A percentile compares a stretch with the other conserved stretches of the same genome.
phyloP scores from a whole-genome alignment of 106 monocot species.

The Posidonia australis region DNA sequence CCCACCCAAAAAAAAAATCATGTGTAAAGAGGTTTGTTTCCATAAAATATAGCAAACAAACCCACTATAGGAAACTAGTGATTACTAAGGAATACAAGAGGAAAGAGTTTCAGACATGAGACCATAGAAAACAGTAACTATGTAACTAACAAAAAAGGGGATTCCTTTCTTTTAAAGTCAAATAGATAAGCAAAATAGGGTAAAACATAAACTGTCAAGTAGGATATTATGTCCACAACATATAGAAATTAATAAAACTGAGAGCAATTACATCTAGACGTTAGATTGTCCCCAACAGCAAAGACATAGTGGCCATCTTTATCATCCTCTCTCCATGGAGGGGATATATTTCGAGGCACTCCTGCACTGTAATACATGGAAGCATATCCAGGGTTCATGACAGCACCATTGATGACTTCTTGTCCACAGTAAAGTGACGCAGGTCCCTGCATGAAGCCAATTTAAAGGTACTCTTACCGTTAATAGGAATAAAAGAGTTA shows the following conservation, averaged over 20 bases:
- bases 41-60: too few relatives aligned
- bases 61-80: too few relatives aligned
- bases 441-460: constrained; percentile 4
- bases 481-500: neutral
- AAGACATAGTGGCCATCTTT: constrained; percentile 96
- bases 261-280: constrained; percentile 62
- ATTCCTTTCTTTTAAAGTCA: too few relatives aligned
- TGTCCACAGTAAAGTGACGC: constrained; percentile 49
- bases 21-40: too few relatives aligned
- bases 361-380: constrained; percentile 29
- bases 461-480: neutral
- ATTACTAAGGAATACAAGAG: too few relatives aligned
- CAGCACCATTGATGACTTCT: constrained; percentile 36
- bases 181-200: too few relatives aligned
- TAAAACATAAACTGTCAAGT: too few relatives aligned
- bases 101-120: too few relatives aligned
- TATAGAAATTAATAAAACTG: neutral
- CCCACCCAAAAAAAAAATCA: too few relatives aligned
- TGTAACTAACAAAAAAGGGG: too few relatives aligned
- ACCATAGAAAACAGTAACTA: too few relatives aligned
- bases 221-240: neutral
- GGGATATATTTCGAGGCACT: constrained; percentile 43
- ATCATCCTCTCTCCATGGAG: constrained; percentile 84
- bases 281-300: constrained; percentile 67
- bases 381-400: constrained; percentile 17